Conservation (phyloP, 352 stramenopile genomes). For the Phytophthora boehmeriae region DNA sequence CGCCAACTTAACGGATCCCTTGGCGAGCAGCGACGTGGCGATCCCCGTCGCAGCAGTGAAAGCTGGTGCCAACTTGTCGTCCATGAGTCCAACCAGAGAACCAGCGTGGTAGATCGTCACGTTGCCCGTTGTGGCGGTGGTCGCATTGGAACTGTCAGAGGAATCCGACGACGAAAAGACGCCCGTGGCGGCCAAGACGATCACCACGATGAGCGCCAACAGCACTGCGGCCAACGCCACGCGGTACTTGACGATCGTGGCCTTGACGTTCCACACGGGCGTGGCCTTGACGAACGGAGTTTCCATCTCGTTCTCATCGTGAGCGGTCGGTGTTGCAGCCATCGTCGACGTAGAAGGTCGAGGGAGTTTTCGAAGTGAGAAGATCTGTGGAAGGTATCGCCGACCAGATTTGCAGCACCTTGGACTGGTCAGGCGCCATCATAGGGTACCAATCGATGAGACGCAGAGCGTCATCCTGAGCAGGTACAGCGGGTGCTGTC, state of each 20-base stretch:
- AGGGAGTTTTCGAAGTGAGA: constrained; percentile 8
- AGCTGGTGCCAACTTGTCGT: constrained; percentile 27
- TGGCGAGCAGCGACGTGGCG: constrained; percentile 33
- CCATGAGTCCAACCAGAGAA: constrained; percentile 36
- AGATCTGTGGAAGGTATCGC: background rate
- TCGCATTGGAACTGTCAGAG: constrained; percentile 10
- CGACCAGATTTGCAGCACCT: background rate
- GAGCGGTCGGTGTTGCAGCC: background rate
- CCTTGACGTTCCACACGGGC: constrained; percentile 36
- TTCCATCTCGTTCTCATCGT: constrained; percentile 21
- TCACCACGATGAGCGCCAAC: constrained; percentile 28
- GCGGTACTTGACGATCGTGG: constrained; percentile 41
- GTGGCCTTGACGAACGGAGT: constrained; percentile 41
- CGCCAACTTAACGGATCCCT: constrained; percentile 38
- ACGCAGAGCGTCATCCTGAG: constrained; percentile 13
- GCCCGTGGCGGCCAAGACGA: constrained; percentile 28
- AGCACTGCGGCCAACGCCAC: constrained; percentile 29
- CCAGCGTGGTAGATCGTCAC: constrained; percentile 43
- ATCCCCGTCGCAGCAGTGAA: constrained; percentile 38
- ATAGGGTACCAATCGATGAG: too few species aligned
- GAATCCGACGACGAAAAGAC: constrained; percentile 29
- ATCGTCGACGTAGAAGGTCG: constrained; percentile 10
- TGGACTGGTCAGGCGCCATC: background rate
- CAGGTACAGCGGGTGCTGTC: constrained; percentile 18
- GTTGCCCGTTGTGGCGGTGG: constrained; percentile 18